phyloP scores from a whole-genome alignment of 768 basidiomycete genomes.

The Leccinum pellstonianum region DNA sequence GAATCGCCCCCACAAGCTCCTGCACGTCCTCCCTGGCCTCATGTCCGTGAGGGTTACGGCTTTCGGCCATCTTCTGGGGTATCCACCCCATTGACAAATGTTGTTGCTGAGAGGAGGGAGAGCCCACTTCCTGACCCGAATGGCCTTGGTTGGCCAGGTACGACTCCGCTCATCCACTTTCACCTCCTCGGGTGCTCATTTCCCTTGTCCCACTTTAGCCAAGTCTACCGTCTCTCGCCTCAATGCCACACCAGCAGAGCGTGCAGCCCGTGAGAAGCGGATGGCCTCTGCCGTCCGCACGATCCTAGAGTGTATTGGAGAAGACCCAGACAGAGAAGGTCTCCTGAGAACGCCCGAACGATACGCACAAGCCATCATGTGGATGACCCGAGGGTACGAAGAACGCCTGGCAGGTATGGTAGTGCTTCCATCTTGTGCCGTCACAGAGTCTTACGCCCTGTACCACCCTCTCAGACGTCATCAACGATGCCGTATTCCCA shows the following conservation, averaged over 20 bases:
- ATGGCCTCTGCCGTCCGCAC: conserved; percentile 85
- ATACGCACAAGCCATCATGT: conserved; percentile 95
- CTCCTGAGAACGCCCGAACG: conserved; percentile 89
- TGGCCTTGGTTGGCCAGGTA: conserved; percentile 94
- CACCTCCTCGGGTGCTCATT: conserved; percentile 13
- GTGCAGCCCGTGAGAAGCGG: conserved; percentile 65
- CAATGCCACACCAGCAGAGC: conserved; percentile 74
- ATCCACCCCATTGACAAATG: conserved; percentile 53
- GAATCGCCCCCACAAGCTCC: conserved; percentile 17
- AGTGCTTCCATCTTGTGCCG: conserved; percentile 18
- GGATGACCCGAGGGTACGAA: conserved; percentile 99
- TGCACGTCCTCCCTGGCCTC: conserved; percentile 31
- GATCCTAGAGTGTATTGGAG: conserved; percentile 95
- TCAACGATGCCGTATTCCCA: conserved; percentile 96
- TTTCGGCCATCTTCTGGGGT: conserved; percentile 70
- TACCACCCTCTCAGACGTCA: conserved; percentile 67
- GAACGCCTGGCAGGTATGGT: conserved; percentile 82
- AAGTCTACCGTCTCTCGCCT: conserved; percentile 88
- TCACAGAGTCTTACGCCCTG: conserved; percentile 9
- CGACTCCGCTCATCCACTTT: conserved; percentile 18
- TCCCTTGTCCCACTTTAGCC: conserved; percentile 44
- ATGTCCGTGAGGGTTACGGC: conserved; percentile 74
- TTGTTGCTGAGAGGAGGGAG: conserved; percentile 19
- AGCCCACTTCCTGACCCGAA: conserved; percentile 51
- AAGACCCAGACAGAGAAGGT: conserved; percentile 96